These are phyloP conservation scores for Hypoxylon trugodes DNA, from an alignment of 495 filamentous ascomycete genomes.

Conservation along the genomic window DNA sequence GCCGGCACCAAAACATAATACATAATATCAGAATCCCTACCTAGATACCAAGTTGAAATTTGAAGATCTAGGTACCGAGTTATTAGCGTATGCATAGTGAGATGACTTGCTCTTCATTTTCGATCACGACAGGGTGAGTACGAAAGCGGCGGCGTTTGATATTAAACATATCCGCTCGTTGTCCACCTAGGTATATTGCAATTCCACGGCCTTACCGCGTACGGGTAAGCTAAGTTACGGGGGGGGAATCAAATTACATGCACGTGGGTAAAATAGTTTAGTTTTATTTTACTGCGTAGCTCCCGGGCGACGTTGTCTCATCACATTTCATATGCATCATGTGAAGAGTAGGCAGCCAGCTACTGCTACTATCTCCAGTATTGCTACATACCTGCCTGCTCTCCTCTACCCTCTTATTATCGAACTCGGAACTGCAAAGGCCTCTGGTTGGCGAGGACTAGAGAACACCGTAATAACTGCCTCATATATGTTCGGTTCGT, in stretches of 20 bases:
- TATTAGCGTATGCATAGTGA: conserved; percentile 22
- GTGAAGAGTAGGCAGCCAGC: conserved; percentile 20
- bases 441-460: conserved; percentile 15
- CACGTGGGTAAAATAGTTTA: conserved; percentile 38
- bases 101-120: conserved; percentile 37
- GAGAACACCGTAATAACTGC: conserved; percentile 9
- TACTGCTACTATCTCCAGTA: background rate
- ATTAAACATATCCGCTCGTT: conserved; percentile 34
- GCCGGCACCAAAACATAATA: conserved; percentile 20
- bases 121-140: conserved; percentile 16
- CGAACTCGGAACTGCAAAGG: background rate
- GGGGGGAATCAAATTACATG: conserved; percentile 39
- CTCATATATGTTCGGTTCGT: conserved; percentile 20
- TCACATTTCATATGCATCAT: conserved; percentile 35
- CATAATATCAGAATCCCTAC: conserved; percentile 16
- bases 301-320: conserved; percentile 14
- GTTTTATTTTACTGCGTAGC: conserved; percentile 20
- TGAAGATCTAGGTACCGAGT: conserved; percentile 34
- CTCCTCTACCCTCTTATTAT: too few relatives aligned
- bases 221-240: conserved; percentile 27
- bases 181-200: conserved; percentile 9
- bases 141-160: conserved; percentile 20
- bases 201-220: conserved; percentile 30
- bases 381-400: too few relatives aligned
- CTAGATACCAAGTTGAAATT: conserved; percentile 5